Percentiles rank a stretch among this genome's conserved stretches.
Conservation (phyloP, 192 early-diverging fungal genomes). For the Coemansia furcata region DNA sequence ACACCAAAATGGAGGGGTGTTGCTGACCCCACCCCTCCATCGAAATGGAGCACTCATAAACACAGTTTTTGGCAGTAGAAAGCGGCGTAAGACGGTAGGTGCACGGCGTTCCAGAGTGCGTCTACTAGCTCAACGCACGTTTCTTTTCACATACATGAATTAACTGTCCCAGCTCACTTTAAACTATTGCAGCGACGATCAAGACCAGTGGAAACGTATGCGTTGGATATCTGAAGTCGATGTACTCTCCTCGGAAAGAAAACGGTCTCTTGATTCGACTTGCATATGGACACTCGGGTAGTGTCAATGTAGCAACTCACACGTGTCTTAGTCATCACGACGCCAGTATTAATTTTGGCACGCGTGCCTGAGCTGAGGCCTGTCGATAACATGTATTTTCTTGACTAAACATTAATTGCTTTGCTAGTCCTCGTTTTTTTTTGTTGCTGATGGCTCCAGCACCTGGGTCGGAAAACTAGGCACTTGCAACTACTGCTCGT, state of each 20-base stretch:
- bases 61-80: background rate
- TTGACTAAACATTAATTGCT: background rate
- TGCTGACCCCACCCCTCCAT: too few relatives aligned
- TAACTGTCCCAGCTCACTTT: background rate
- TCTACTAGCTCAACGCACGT: background rate
- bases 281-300: background rate
- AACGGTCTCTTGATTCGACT: background rate
- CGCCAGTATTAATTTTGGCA: background rate
- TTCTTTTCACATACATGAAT: background rate
- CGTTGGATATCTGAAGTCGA: background rate
- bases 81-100: background rate
- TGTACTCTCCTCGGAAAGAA: background rate
- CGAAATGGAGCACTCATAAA: background rate
- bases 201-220: too few relatives aligned
- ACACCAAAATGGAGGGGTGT: too few relatives aligned
- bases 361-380: background rate
- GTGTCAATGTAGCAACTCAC: background rate
- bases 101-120: background rate
- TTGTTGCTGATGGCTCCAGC: background rate
- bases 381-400: background rate
- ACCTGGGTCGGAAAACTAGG: background rate
- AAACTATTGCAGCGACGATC: too few relatives aligned
- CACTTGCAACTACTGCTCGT: slow-evolving; percentile 20
- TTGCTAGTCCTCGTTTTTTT: background rate
- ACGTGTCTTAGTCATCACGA: background rate